A percentile compares a stretch with the other conserved stretches of the same genome.
phyloP scores from a whole-genome alignment of 2,329 filamentous ascomycete genomes.

The Phialocephala sp. region DNA sequence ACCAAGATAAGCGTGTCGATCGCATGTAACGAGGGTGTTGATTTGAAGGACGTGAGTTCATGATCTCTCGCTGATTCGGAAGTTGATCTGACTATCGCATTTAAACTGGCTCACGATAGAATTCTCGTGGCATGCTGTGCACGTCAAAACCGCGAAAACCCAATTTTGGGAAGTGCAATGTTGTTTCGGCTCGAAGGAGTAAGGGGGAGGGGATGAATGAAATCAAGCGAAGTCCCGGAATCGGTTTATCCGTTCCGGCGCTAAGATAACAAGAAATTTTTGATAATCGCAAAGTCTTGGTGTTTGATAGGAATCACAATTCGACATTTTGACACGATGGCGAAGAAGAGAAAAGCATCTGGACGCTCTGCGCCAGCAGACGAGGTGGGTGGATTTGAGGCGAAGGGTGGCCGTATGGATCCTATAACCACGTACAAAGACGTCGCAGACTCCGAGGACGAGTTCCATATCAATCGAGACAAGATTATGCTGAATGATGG shows the following conservation, averaged over 20 bases:
- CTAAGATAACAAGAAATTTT: constrained; percentile 33
- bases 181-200: not conserved
- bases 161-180: too few species aligned
- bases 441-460: constrained; percentile 92
- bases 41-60: too few species aligned
- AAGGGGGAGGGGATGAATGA: not conserved
- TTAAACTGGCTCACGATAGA: too few species aligned
- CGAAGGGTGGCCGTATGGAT: constrained; percentile 33
- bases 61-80: too few species aligned
- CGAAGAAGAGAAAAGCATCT: constrained; percentile 37
- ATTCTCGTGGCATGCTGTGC: too few species aligned
- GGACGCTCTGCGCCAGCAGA: constrained; percentile 12
- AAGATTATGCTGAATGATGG: constrained; percentile 85
- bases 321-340: constrained; percentile 27
- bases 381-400: constrained; percentile 23
- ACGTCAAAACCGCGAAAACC: too few species aligned
- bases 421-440: constrained; percentile 69
- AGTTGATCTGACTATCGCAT: too few species aligned
- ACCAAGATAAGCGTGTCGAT: not conserved
- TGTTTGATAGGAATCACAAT: constrained; percentile 2
- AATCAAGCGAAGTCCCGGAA: not conserved
- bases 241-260: constrained; percentile 12
- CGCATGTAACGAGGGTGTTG: not conserved
- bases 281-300: constrained; percentile 14
- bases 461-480: constrained; percentile 87